Conservation (phyloP, 2,329 filamentous ascomycete genomes). For the Penicillium sp. region DNA sequence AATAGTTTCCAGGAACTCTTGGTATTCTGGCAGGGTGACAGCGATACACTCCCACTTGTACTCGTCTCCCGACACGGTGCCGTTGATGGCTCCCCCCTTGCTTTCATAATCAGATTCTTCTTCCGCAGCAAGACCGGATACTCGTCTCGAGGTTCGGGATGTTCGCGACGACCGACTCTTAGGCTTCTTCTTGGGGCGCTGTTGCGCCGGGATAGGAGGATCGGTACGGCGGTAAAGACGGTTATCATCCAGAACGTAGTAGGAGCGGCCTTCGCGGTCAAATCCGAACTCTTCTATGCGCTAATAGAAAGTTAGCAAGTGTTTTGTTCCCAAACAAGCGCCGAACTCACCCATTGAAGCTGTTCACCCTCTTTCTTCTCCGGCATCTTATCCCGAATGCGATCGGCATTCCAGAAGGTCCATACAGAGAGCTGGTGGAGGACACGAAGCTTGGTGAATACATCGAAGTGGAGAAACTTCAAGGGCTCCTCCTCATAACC, state of each 20-base stretch:
- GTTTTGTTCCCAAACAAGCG: neutral
- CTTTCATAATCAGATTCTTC: slow-evolving; percentile 48
- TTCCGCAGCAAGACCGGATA: slow-evolving; percentile 38
- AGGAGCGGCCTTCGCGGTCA: slow-evolving; percentile 81
- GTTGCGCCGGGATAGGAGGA: slow-evolving; percentile 59
- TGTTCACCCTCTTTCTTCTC: slow-evolving; percentile 80
- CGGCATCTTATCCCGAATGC: slow-evolving; percentile 80
- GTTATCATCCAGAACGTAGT: slow-evolving; percentile 92
- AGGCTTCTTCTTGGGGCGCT: slow-evolving; percentile 60
- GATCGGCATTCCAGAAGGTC: slow-evolving; percentile 83
- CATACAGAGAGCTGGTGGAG: slow-evolving; percentile 87
- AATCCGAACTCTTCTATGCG: slow-evolving; percentile 62
- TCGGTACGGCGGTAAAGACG: slow-evolving; percentile 88
- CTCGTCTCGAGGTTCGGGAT: slow-evolving; percentile 69
- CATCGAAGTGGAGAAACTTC: slow-evolving; percentile 77
- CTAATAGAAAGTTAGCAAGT: slow-evolving; percentile 31
- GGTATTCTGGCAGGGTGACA: slow-evolving; percentile 75
- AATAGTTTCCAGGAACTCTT: slow-evolving; percentile 67
- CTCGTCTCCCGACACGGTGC: slow-evolving; percentile 55
- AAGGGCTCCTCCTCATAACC: slow-evolving; percentile 70
- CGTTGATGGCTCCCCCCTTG: slow-evolving; percentile 32
- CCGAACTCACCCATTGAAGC: slow-evolving; percentile 69
- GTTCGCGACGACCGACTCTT: slow-evolving; percentile 66
- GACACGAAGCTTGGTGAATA: slow-evolving; percentile 74
- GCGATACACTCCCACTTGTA: slow-evolving; percentile 91